A percentile compares a stretch with the other conserved stretches of the same genome.
Evolutionary conservation across 345 rosid species (phyloP).

Genomic region (Euphorbia lathyris): DNA sequence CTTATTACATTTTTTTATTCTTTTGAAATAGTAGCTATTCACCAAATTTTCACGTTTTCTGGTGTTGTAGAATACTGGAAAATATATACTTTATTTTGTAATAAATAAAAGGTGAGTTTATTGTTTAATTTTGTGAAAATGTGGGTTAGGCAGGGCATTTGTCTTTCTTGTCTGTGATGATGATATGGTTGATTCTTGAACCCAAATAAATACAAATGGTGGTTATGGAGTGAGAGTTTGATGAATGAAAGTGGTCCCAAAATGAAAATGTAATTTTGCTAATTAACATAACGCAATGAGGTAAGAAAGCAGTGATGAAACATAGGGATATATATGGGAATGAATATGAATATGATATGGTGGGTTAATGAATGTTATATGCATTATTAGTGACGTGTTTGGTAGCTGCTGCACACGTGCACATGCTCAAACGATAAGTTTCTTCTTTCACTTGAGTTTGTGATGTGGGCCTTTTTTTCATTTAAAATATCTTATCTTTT

Average conservation of each 20-base stretch:
- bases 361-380: conserved; percentile 4
- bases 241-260: not conserved
- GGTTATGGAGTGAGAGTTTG: not conserved
- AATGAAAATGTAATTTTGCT: not conserved
- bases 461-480: conserved; percentile 13
- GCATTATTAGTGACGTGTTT: conserved; percentile 25
- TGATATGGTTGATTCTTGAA: too few species aligned
- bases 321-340: not conserved
- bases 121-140: too few species aligned
- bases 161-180: too few species aligned
- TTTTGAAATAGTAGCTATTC: too few species aligned
- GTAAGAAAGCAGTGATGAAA: too few species aligned
- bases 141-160: too few species aligned
- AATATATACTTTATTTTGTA: too few species aligned
- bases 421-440: conserved; percentile 15
- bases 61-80: too few species aligned
- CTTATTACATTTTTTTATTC: too few species aligned
- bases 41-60: too few species aligned
- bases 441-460: not conserved
- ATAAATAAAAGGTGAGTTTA: too few species aligned
- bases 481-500: not conserved
- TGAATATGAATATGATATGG: conserved; percentile 5
- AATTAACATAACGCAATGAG: not conserved
- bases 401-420: conserved; percentile 31
- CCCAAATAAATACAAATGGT: not conserved